phyloP scores from a whole-genome alignment of 2,329 filamentous ascomycete species.

The Hypoxylon sp. region DNA sequence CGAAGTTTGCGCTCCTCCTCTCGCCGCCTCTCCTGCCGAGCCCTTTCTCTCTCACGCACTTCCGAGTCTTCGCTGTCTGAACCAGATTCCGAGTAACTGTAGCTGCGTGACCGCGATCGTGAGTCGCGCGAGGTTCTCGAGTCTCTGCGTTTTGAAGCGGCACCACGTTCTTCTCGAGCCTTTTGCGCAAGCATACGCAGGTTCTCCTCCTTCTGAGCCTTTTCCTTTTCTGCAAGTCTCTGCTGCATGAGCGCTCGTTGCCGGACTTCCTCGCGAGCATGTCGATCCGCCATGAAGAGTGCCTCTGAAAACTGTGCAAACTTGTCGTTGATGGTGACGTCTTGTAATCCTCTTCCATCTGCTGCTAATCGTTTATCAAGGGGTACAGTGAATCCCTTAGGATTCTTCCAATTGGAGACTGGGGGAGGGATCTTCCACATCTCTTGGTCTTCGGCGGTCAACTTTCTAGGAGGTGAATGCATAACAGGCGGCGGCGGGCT shows the following conservation, averaged over 20 bases:
- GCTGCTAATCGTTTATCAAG: conserved; percentile 95
- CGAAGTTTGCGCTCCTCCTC: conserved; percentile 91
- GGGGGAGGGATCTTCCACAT: conserved; percentile 91
- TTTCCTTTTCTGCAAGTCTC: conserved; percentile 95
- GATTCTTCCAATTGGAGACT: conserved; percentile 99
- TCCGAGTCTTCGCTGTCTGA: conserved; percentile 75
- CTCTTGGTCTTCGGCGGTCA: conserved; percentile 97
- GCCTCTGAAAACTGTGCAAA: conserved; percentile 97
- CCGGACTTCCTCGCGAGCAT: conserved; percentile 94
- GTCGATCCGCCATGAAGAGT: conserved; percentile 91
- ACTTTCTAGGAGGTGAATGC: conserved; percentile 92
- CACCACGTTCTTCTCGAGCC: conserved; percentile 83
- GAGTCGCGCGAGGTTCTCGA: conserved; percentile 58
- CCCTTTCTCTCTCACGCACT: conserved; percentile 79
- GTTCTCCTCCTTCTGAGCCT: conserved; percentile 92
- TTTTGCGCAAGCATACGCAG: conserved; percentile 89
- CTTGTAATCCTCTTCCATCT: conserved; percentile 90
- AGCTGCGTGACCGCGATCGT: conserved; percentile 62
- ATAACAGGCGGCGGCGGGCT: conserved; percentile 94
- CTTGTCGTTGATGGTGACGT: conserved; percentile 97
- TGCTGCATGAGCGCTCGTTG: conserved; percentile 96
- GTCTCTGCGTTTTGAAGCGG: conserved; percentile 62
- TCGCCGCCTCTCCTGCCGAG: conserved; percentile 79
- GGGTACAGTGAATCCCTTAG: conserved; percentile 96
- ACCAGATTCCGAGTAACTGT: conserved; percentile 65